Conservation (phyloP, 345 rosid species). For the Linum usitatissimum region DNA sequence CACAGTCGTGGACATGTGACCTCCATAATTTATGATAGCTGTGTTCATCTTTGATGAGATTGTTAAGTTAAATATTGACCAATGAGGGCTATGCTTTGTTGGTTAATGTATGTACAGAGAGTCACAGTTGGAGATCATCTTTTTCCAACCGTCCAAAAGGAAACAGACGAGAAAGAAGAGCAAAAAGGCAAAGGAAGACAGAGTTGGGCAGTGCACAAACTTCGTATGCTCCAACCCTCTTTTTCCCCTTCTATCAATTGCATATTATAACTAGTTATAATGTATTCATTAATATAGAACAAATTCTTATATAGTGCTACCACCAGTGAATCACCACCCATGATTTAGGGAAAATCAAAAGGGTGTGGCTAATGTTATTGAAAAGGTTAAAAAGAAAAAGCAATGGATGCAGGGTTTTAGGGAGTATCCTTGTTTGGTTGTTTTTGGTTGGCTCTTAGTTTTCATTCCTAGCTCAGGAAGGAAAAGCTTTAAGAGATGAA, state of each 20-base stretch:
- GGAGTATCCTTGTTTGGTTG: slow-evolving; percentile 45
- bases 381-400: slow-evolving; percentile 1
- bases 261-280: background rate
- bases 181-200: background rate
- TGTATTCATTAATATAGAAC: no score
- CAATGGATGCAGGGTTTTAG: slow-evolving; percentile 51
- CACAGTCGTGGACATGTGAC: background rate
- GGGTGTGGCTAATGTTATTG: background rate
- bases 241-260: background rate
- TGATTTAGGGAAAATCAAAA: background rate
- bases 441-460: slow-evolving; percentile 6
- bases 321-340: background rate
- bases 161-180: slow-evolving; percentile 12
- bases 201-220: slow-evolving; percentile 4
- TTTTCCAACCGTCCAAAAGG: background rate
- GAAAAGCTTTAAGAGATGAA: slow-evolving; percentile 14
- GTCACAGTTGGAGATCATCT: background rate
- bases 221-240: slow-evolving; percentile 10
- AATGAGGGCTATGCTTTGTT: background rate
- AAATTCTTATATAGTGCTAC: background rate
- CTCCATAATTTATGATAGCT: background rate
- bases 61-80: background rate
- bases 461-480: slow-evolving; percentile 15
- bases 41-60: background rate
- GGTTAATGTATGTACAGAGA: background rate